Conservation (phyloP, 2,329 filamentous ascomycete species). For the Clonostachys solani region DNA sequence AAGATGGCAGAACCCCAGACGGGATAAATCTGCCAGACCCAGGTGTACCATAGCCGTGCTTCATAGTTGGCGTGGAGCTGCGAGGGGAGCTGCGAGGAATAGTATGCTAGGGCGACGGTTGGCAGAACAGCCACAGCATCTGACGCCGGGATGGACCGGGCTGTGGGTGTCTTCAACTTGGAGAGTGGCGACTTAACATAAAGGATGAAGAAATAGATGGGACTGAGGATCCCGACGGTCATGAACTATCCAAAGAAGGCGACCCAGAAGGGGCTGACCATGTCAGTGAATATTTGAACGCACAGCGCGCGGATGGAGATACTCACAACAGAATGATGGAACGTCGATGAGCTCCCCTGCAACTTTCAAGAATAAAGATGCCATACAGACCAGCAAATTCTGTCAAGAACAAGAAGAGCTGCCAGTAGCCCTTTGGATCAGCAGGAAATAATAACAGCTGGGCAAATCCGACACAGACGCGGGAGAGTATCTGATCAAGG, state of each 20-base stretch:
- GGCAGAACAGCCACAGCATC: slow-evolving; percentile 10
- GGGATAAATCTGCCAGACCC: slow-evolving; percentile 21
- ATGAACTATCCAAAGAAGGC: slow-evolving; percentile 13
- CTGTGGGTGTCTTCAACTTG: slow-evolving; percentile 6
- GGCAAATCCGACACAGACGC: slow-evolving; percentile 11
- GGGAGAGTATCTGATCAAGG: slow-evolving; percentile 12
- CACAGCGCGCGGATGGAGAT: neutral
- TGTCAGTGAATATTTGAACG: neutral
- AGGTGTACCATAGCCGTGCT: slow-evolving; percentile 18
- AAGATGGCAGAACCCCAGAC: slow-evolving; percentile 12
- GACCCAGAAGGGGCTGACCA: slow-evolving; percentile 9
- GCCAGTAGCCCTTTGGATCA: slow-evolving; percentile 14
- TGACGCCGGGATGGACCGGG: slow-evolving; percentile 3
- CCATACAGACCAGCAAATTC: slow-evolving; percentile 18
- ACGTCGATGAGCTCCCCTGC: slow-evolving; percentile 7
- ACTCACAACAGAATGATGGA: slow-evolving; percentile 15
- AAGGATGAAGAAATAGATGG: slow-evolving; percentile 8
- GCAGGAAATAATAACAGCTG: slow-evolving; percentile 14
- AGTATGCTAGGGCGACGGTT: slow-evolving; percentile 9
- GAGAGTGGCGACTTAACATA: slow-evolving; percentile 9
- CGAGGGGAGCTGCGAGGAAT: slow-evolving; percentile 8
- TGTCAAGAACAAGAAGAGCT: slow-evolving; percentile 16
- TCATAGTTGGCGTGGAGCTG: slow-evolving; percentile 13
- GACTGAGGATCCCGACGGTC: slow-evolving; percentile 10
- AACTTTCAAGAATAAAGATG: slow-evolving; percentile 15